Base-by-base conservation (phyloP, 2,329 filamentous ascomycete genomes). In the Fusarium sp. region DNA sequence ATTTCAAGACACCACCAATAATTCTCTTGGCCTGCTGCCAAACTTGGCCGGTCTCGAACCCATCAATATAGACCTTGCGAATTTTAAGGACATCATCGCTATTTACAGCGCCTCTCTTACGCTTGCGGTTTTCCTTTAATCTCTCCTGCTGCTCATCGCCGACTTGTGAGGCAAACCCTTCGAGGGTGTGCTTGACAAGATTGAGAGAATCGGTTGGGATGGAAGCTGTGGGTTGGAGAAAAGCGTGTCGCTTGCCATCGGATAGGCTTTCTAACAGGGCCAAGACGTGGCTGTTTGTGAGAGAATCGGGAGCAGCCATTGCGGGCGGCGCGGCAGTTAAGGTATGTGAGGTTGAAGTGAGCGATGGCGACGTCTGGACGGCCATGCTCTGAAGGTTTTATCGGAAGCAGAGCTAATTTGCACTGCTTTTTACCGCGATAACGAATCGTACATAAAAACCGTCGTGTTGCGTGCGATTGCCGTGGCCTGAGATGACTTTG, bases 21-120 rank as follows among this genome's bases (percentile, higher is more conserved):
- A 98, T 94, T 77, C 93, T 90, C 79, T 91, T 92, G 14, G 94
- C 93, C 84, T 99, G 96, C 82, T 98, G 94, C 93, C 96, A 99
- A 48, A 99, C 91, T 83, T 98, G 96, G 26, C 92, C 90, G 17
- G 93, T 92, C 77, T 93, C 93, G 77, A 98, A 98, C 0, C 96
- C 96, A 65, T 97, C 91, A 12, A 94, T 86, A 80, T 98, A 93
- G 22, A 99, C 86, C 82, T 93, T 95, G 77, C 93, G 92, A 78
- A 98, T 85, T 78, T 94, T 94, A 72, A 98, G 80, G 4, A 93
- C 84, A 73, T 89, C 83, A 58, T 87, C 84, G 32, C 83, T 83
- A 8, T 81, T 82, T 32, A 82, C 81, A 51, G 87, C 86, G 14
- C 86, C 87, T 75, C 93, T 87, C 86, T 96, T 97, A 72, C 93